Percentiles rank a stretch among this genome's conserved stretches.
Conservation (phyloP, 2,329 filamentous ascomycete genomes). For the Cyphellophora europaea region DNA sequence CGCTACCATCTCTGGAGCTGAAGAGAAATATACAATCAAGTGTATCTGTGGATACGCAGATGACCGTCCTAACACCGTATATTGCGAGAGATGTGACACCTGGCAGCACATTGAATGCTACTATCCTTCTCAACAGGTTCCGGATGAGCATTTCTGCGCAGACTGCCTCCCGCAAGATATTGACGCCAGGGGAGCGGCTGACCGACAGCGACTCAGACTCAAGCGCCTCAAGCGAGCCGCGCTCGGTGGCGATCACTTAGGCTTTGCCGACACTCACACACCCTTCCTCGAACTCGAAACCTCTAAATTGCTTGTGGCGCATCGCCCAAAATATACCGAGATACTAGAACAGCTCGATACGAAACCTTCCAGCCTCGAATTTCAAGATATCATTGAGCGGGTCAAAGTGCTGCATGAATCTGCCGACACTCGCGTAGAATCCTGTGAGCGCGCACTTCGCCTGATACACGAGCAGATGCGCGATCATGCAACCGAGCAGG, state of each 20-base stretch:
- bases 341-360: slow-evolving; percentile 46
- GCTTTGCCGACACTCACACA: too few relatives aligned
- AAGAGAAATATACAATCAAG: slow-evolving; percentile 73
- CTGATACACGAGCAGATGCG: slow-evolving; percentile 50
- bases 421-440: slow-evolving; percentile 47
- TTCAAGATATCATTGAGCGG: slow-evolving; percentile 42
- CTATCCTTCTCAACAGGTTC: slow-evolving; percentile 69
- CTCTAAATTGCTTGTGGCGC: slow-evolving; percentile 37
- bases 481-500: slow-evolving; percentile 42
- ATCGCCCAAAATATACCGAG: slow-evolving; percentile 45
- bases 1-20: too few relatives aligned
- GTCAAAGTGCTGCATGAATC: slow-evolving; percentile 48
- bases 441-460: slow-evolving; percentile 51
- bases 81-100: slow-evolving; percentile 89
- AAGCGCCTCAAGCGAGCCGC: too few relatives aligned
- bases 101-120: slow-evolving; percentile 99
- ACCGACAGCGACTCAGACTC: too few relatives aligned
- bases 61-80: slow-evolving; percentile 95
- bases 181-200: slow-evolving; percentile 52
- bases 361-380: slow-evolving; percentile 37
- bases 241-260: slow-evolving; percentile 48
- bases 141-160: slow-evolving; percentile 70
- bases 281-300: slow-evolving; percentile 48
- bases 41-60: slow-evolving; percentile 91
- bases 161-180: slow-evolving; percentile 76